A percentile compares a stretch with the other conserved stretches of the same genome.
phyloP scores from a whole-genome alignment of 2,329 filamentous ascomycete species.

The Coniochaeta ligniaria region DNA sequence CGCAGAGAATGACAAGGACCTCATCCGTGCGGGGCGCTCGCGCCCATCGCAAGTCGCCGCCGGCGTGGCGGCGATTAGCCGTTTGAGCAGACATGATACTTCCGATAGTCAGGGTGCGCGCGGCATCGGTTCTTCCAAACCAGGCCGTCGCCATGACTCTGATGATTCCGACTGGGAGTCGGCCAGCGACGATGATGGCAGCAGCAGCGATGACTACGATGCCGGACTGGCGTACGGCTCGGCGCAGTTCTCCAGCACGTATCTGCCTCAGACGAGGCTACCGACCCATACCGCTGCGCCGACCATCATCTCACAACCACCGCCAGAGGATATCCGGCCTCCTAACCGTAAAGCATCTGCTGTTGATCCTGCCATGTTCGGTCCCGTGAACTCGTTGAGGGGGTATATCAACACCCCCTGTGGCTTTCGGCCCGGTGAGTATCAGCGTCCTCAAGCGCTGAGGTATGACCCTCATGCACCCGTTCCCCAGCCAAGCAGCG shows the following conservation, averaged over 20 bases:
- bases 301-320: slow-evolving; percentile 16
- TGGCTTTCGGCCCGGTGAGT: slow-evolving; percentile 35
- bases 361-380: slow-evolving; percentile 52
- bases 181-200: slow-evolving; percentile 30
- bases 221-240: slow-evolving; percentile 35
- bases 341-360: slow-evolving; percentile 36
- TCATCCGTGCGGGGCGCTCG: slow-evolving; percentile 31
- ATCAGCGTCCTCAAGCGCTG: slow-evolving; percentile 5
- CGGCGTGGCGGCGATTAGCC: slow-evolving; percentile 32
- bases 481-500: slow-evolving; percentile 25
- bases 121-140: slow-evolving; percentile 21
- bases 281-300: slow-evolving; percentile 24
- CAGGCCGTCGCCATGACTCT: slow-evolving; percentile 25
- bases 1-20: slow-evolving; percentile 42
- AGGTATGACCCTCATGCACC: slow-evolving; percentile 24
- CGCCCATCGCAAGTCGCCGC: slow-evolving; percentile 28
- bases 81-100: slow-evolving; percentile 29
- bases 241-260: slow-evolving; percentile 15
- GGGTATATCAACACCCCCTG: slow-evolving; percentile 49
- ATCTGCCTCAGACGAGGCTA: slow-evolving; percentile 9
- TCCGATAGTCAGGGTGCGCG: slow-evolving; percentile 17
- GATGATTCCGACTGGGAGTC: slow-evolving; percentile 53
- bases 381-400: slow-evolving; percentile 53
- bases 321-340: slow-evolving; percentile 18
- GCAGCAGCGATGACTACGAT: slow-evolving; percentile 30